Evolutionary conservation across 2,329 filamentous ascomycete genomes (phyloP).

Genomic region (Colletotrichum orbiculare): DNA sequence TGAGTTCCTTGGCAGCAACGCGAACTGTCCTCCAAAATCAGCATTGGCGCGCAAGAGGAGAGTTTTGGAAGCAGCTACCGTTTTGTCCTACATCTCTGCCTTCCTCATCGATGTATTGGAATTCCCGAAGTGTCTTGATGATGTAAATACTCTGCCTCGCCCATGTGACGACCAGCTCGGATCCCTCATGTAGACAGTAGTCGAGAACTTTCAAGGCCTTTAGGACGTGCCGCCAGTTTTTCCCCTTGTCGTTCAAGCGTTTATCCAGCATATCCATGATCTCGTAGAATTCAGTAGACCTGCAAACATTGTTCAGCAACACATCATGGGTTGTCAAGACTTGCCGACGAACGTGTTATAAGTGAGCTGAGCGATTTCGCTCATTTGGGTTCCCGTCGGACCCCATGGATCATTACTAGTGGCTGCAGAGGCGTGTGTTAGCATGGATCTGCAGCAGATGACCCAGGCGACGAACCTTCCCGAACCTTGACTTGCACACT

Average conservation of each 20-base stretch:
- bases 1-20: constrained; percentile 95
- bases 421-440: constrained; percentile 66
- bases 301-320: constrained; percentile 48
- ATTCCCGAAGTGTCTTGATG: constrained; percentile 97
- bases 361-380: constrained; percentile 96
- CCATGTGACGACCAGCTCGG: constrained; percentile 96
- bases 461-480: constrained; percentile 73
- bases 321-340: not conserved
- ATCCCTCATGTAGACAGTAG: constrained; percentile 97
- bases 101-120: constrained; percentile 96
- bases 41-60: constrained; percentile 38
- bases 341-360: constrained; percentile 85
- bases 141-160: constrained; percentile 98
- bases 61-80: constrained; percentile 66
- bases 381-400: constrained; percentile 97
- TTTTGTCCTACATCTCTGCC: constrained; percentile 96
- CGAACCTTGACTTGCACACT: constrained; percentile 97
- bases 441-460: constrained; percentile 23
- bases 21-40: constrained; percentile 72
- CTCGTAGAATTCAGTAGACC: constrained; percentile 97
- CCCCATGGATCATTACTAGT: constrained; percentile 99
- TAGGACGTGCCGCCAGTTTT: constrained; percentile 98
- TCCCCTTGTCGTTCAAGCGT: constrained; percentile 97
- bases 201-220: constrained; percentile 98
- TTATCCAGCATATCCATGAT: constrained; percentile 99